These are phyloP conservation scores for Penicillium hordei DNA, from an alignment of 2,329 filamentous ascomycete genomes.

Conservation along the genomic window DNA sequence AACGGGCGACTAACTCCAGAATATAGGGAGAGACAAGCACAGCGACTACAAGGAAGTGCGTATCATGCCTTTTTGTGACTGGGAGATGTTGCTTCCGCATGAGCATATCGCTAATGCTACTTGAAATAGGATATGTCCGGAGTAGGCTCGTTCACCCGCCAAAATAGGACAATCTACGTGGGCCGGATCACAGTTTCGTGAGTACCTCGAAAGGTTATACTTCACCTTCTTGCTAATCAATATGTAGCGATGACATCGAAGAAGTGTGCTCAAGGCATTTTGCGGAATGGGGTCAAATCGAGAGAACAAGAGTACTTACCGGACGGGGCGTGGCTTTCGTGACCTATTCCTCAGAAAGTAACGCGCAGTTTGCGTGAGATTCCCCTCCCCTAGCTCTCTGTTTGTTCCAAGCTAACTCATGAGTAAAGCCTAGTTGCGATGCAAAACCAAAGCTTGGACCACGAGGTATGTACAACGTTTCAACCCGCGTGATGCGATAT, in stretches of 20 bases:
- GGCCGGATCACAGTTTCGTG: conserved; percentile 58
- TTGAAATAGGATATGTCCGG: conserved; percentile 69
- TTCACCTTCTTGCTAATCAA: not conserved
- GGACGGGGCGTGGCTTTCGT: conserved; percentile 89
- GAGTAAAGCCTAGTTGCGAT: conserved; percentile 70
- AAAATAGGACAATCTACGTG: conserved; percentile 91
- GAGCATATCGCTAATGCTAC: not conserved
- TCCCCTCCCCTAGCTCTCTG: not conserved
- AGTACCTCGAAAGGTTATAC: not conserved
- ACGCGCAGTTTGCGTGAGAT: conserved; percentile 74
- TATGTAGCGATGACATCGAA: conserved; percentile 78
- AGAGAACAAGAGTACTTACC: conserved; percentile 79
- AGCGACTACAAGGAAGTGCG: conserved; percentile 23
- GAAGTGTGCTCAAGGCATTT: conserved; percentile 94
- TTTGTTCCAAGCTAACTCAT: not conserved
- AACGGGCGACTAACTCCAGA: not conserved
- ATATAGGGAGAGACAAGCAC: conserved; percentile 19
- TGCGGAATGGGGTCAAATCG: conserved; percentile 92
- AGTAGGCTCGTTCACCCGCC: conserved; percentile 83
- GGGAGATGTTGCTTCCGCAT: not conserved
- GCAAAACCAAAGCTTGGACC: conserved; percentile 89
- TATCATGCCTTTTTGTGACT: not conserved
- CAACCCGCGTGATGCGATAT: not conserved
- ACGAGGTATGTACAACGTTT: conserved; percentile 47
- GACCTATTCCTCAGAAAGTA: conserved; percentile 79